Percentiles rank a stretch among this genome's conserved stretches.
Conservation (phyloP, 352 stramenopile genomes). For the Elongisporangium undulatum region DNA sequence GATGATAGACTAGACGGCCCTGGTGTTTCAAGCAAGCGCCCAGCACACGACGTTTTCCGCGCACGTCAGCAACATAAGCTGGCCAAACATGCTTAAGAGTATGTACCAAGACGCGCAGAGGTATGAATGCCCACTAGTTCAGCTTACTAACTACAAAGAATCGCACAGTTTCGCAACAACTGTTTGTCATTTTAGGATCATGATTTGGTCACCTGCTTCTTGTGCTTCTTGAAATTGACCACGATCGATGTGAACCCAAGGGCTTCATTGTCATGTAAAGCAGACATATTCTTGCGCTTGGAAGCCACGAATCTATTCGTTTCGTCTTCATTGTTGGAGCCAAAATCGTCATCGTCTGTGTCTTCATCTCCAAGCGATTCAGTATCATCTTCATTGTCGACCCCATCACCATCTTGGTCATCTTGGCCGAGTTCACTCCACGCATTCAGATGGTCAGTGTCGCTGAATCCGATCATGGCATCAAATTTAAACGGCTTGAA, state of each 20-base stretch:
- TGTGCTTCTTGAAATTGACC: constrained; percentile 43
- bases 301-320: constrained; percentile 8
- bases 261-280: constrained; percentile 28
- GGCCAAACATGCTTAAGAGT: constrained; percentile 61
- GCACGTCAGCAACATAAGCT: constrained; percentile 84
- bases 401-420: constrained; percentile 23
- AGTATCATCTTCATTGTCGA: constrained; percentile 35
- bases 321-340: constrained; percentile 2
- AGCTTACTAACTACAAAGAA: neutral
- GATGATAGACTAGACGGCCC: constrained; percentile 32
- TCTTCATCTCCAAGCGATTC: constrained; percentile 34
- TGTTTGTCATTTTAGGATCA: neutral
- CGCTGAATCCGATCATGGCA: neutral
- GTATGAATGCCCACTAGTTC: constrained; percentile 1
- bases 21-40: constrained; percentile 74
- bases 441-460: neutral
- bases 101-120: constrained; percentile 4
- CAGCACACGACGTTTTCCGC: constrained; percentile 82
- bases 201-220: constrained; percentile 13
- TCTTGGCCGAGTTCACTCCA: constrained; percentile 1
- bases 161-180: neutral
- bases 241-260: constrained; percentile 30
- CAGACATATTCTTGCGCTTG: constrained; percentile 13
- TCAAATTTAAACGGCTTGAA: neutral
- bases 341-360: constrained; percentile 9